These are phyloP conservation scores for Phytophthora crassamura DNA, from an alignment of 352 stramenopile genomes.

Conservation along the genomic window DNA sequence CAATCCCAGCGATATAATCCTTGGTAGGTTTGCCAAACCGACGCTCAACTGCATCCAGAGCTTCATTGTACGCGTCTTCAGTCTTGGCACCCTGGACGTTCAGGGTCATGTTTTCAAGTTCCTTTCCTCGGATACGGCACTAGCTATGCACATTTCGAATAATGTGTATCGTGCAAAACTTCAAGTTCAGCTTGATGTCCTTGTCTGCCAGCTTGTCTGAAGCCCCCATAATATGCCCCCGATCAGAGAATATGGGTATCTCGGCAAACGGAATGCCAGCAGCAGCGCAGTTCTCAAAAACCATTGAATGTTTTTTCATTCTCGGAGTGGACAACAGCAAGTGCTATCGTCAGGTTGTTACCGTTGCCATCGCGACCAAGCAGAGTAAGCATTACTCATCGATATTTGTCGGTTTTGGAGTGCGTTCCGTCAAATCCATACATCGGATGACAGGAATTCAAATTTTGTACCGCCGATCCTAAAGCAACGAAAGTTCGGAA, in stretches of 20 bases:
- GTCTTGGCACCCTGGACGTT: too few species aligned
- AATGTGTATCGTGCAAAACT: neutral
- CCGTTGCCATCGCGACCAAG: neutral
- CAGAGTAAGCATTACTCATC: neutral
- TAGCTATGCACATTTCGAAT: neutral
- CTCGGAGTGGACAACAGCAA: neutral
- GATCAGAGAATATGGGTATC: neutral
- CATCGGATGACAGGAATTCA: neutral
- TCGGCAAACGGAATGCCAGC: neutral
- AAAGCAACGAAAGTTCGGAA: neutral
- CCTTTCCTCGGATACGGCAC: too few species aligned
- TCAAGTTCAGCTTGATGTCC: neutral
- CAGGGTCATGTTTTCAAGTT: too few species aligned
- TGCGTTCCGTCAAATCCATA: neutral
- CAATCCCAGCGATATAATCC: too few species aligned
- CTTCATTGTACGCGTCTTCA: too few species aligned
- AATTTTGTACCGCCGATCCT: neutral
- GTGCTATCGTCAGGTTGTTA: neutral
- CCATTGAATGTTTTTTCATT: conserved; percentile 2
- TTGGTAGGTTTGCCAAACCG: too few species aligned
- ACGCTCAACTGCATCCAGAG: too few species aligned
- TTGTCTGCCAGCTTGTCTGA: neutral
- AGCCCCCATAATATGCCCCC: neutral
- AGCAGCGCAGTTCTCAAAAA: neutral
- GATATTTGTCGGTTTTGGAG: neutral